A percentile compares a stretch with the other conserved stretches of the same genome.
Conservation (phyloP, 1,284 basidiomycete genomes). For the Pyrrhoderma noxium region DNA sequence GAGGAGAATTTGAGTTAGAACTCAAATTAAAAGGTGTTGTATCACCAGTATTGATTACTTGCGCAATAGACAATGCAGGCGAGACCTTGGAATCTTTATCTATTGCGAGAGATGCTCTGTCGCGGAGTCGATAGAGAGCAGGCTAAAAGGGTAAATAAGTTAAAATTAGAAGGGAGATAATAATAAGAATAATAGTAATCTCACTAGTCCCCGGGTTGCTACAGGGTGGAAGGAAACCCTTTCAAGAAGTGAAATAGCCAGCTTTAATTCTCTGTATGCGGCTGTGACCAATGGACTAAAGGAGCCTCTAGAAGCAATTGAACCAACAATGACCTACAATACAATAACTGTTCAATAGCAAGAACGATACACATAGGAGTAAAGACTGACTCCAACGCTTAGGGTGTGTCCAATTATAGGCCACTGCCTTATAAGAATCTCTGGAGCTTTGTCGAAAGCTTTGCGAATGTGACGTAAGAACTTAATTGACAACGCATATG, state of each 20-base stretch:
- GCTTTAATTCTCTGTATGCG: constrained; percentile 26
- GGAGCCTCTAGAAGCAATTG: constrained; percentile 19
- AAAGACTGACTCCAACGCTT: constrained; percentile 31
- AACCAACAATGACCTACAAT: constrained; percentile 19
- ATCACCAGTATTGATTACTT: too few relatives aligned
- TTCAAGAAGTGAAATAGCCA: constrained; percentile 25
- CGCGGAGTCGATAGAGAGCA: constrained; percentile 8
- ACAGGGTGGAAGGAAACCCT: constrained; percentile 18
- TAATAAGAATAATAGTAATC: neutral
- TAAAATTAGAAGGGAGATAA: too few relatives aligned
- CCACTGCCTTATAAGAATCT: constrained; percentile 28
- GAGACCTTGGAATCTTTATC: neutral
- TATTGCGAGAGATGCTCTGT: constrained; percentile 3
- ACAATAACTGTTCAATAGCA: neutral
- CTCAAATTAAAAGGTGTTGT: too few relatives aligned
- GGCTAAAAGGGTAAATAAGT: constrained; percentile 5
- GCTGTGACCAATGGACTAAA: constrained; percentile 24
- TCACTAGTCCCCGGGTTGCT: constrained; percentile 8
- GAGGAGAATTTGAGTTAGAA: too few relatives aligned
- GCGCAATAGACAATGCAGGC: too few relatives aligned
- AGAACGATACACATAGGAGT: constrained; percentile 4
- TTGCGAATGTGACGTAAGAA: constrained; percentile 2
- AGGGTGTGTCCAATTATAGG: constrained; percentile 34
- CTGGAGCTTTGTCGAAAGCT: neutral
- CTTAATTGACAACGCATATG: constrained; percentile 12